These are phyloP conservation scores for Podaxis sp. DNA, from an alignment of 768 basidiomycete genomes.

Conservation along the genomic window DNA sequence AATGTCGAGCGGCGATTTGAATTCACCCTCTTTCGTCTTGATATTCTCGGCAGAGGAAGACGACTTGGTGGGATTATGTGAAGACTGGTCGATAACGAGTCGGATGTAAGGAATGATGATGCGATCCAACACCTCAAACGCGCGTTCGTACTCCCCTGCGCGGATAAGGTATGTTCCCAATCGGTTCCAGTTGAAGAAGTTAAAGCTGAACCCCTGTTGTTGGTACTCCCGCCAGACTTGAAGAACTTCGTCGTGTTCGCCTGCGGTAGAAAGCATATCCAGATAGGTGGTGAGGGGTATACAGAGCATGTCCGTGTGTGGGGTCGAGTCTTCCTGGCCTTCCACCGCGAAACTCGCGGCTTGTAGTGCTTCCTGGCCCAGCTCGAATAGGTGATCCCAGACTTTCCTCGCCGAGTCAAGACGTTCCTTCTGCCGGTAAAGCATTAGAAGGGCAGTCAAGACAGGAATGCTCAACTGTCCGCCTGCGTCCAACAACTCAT, in stretches of 20 bases:
- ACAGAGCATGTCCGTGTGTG: slow-evolving; percentile 56
- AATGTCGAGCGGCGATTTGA: slow-evolving; percentile 4
- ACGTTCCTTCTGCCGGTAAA: slow-evolving; percentile 61
- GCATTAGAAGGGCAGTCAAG: slow-evolving; percentile 67
- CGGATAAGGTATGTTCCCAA: slow-evolving; percentile 72
- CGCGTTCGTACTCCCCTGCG: slow-evolving; percentile 78
- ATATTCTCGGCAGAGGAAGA: not conserved
- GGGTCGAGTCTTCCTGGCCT: not conserved
- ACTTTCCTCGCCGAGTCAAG: slow-evolving; percentile 52
- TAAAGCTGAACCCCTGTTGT: slow-evolving; percentile 68
- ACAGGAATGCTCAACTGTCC: slow-evolving; percentile 57
- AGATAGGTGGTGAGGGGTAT: slow-evolving; percentile 81
- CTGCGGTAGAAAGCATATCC: slow-evolving; percentile 65
- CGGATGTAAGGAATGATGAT: slow-evolving; percentile 60
- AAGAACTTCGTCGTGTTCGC: slow-evolving; percentile 60
- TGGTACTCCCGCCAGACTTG: slow-evolving; percentile 65
- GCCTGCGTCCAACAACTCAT: slow-evolving; percentile 50
- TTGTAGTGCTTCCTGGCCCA: slow-evolving; percentile 19
- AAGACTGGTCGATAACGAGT: not conserved
- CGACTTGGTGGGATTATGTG: too few relatives aligned
- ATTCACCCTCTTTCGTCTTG: not conserved
- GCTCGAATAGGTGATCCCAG: slow-evolving; percentile 67
- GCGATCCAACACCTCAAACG: slow-evolving; percentile 78
- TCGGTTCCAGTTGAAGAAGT: slow-evolving; percentile 92
- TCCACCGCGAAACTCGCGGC: not conserved